These are phyloP conservation scores for Bruguiera sexangula DNA, from an alignment of 345 rosid species.

Conservation along the genomic window DNA sequence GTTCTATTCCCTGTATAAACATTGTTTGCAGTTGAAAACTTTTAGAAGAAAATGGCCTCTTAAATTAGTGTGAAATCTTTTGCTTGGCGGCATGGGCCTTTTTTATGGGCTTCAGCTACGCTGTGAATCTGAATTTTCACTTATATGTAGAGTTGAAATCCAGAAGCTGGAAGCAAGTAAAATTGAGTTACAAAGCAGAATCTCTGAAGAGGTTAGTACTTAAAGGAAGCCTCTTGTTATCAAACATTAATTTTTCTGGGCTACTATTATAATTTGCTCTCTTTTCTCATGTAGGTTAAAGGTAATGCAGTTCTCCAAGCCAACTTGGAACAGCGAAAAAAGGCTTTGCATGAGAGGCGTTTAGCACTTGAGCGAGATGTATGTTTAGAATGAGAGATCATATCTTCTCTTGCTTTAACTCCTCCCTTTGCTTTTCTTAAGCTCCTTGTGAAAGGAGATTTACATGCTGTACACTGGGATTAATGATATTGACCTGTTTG, in stretches of 20 bases:
- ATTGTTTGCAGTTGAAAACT: too few relatives aligned
- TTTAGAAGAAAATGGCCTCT: too few relatives aligned
- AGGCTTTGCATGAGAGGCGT: constrained; percentile 57
- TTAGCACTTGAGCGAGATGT: constrained; percentile 74
- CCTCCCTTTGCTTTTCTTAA: neutral
- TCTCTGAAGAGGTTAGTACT: constrained; percentile 60
- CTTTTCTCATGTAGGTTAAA: constrained; percentile 46
- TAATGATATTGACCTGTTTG: neutral
- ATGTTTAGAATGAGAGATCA: constrained; percentile 25
- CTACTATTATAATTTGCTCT: neutral
- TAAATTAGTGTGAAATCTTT: neutral
- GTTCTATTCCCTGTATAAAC: too few relatives aligned
- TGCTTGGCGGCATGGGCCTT: neutral
- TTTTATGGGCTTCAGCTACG: neutral
- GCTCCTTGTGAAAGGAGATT: constrained; percentile 9
- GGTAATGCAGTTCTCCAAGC: constrained; percentile 58
- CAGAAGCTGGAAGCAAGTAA: constrained; percentile 66
- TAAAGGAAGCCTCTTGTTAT: constrained; percentile 1
- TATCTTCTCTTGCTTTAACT: neutral
- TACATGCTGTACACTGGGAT: neutral
- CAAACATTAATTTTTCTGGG: constrained; percentile 8
- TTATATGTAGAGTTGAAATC: constrained; percentile 51
- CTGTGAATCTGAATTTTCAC: constrained; percentile 3
- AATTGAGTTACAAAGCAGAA: constrained; percentile 56
- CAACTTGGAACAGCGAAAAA: constrained; percentile 62